Evolutionary conservation across 179 eudicot genomes (phyloP).

Genomic region (Silene coronaria): DNA sequence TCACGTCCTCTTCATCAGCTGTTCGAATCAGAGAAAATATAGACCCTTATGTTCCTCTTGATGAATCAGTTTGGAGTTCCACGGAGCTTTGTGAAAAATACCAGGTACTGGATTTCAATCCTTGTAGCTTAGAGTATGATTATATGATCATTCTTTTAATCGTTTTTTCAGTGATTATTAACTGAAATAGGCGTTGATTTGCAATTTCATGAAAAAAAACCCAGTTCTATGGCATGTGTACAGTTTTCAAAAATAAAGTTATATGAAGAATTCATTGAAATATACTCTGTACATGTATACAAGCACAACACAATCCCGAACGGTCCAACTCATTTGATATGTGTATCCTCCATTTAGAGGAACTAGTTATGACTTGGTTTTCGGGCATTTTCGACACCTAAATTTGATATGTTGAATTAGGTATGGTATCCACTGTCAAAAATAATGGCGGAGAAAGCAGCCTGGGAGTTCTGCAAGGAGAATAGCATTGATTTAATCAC

Average conservation of each 20-base stretch:
- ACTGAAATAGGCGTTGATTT: too few species aligned
- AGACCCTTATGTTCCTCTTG: constrained; percentile 52
- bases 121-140: not conserved
- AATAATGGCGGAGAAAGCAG: constrained; percentile 76
- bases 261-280: not conserved
- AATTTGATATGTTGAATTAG: constrained; percentile 20
- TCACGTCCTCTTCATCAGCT: constrained; percentile 91
- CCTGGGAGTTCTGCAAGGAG: constrained; percentile 79
- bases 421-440: constrained; percentile 83
- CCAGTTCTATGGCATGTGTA: too few species aligned
- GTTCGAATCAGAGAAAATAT: constrained; percentile 57
- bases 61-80: constrained; percentile 85
- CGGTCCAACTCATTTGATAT: too few species aligned
- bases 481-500: constrained; percentile 73
- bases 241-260: not conserved
- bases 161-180: too few species aligned
- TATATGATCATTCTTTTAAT: not conserved
- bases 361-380: too few species aligned
- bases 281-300: not conserved
- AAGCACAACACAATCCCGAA: too few species aligned
- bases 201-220: too few species aligned
- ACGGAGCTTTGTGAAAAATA: constrained; percentile 58
- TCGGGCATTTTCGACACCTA: not conserved
- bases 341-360: too few species aligned
- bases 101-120: constrained; percentile 32